These are phyloP conservation scores for Annulohypoxylon stygium DNA, from an alignment of 495 filamentous ascomycete species.

Conservation along the genomic window DNA sequence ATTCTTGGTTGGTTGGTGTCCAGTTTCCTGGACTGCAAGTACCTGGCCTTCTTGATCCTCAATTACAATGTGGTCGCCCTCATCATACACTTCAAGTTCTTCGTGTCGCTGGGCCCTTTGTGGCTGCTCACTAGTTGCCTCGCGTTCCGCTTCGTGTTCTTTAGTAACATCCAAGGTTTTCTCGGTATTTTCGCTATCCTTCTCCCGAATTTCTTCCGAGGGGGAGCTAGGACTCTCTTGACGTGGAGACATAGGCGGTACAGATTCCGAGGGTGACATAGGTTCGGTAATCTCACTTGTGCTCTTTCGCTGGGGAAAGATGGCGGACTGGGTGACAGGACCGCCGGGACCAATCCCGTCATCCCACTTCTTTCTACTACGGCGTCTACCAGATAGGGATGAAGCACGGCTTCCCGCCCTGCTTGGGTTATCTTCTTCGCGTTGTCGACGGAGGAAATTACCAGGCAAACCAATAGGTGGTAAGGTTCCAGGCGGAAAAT, in stretches of 20 bases:
- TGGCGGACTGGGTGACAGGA: conserved; percentile 91
- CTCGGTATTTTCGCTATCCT: conserved; percentile 39
- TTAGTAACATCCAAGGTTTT: conserved; percentile 33
- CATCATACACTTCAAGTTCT: conserved; percentile 76
- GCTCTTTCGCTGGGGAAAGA: conserved; percentile 75
- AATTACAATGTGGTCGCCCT: conserved; percentile 84
- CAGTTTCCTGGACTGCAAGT: conserved; percentile 58
- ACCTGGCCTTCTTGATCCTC: conserved; percentile 94
- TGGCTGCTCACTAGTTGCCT: conserved; percentile 47
- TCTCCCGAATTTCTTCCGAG: conserved; percentile 36
- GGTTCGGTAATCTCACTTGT: conserved; percentile 52
- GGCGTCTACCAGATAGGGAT: conserved; percentile 70
- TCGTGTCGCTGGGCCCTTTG: conserved; percentile 51
- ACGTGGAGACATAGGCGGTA: conserved; percentile 39
- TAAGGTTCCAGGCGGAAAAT: conserved; percentile 82
- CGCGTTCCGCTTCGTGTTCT: conserved; percentile 49
- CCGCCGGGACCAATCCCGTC: conserved; percentile 83
- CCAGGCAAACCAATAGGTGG: conserved; percentile 79
- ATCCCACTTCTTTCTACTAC: conserved; percentile 77
- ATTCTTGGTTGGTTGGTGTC: conserved; percentile 41
- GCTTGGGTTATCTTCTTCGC: conserved; percentile 77
- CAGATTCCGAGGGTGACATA: conserved; percentile 44
- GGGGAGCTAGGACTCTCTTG: conserved; percentile 47
- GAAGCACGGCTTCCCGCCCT: conserved; percentile 67
- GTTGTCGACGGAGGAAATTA: conserved; percentile 84